These are phyloP conservation scores for Excoecaria cochinchinensis DNA, from an alignment of 345 rosid species.

Conservation along the genomic window DNA sequence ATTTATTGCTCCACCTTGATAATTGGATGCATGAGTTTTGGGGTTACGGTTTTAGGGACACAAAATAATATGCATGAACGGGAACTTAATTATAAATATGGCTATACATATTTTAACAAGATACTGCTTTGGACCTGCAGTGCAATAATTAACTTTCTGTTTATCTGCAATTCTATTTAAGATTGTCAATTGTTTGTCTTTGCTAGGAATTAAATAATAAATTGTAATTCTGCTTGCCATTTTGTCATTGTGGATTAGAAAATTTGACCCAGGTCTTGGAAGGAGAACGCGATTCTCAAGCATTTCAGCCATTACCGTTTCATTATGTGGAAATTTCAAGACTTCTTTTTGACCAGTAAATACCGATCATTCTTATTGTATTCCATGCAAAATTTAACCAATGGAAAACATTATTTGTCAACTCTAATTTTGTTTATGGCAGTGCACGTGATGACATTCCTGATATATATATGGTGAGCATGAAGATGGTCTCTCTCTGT, in stretches of 20 bases:
- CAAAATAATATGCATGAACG: background rate
- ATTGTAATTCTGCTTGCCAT: constrained; percentile 1
- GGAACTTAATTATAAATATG: background rate
- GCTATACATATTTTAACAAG: background rate
- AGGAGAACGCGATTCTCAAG: constrained; percentile 80
- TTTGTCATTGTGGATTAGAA: constrained; percentile 38
- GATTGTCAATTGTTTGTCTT: background rate
- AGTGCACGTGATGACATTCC: constrained; percentile 94
- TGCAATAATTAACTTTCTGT: background rate
- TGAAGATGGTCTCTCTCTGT: constrained; percentile 8
- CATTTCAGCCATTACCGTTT: constrained; percentile 81
- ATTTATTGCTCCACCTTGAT: background rate
- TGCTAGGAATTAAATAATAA: background rate
- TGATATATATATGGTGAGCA: constrained; percentile 77
- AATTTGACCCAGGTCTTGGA: constrained; percentile 71
- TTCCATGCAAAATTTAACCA: background rate
- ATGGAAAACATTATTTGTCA: constrained; percentile 9
- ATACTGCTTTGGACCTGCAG: no score
- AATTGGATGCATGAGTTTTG: background rate
- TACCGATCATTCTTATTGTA: constrained; percentile 4
- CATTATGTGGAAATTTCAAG: constrained; percentile 86
- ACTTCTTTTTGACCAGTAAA: constrained; percentile 87
- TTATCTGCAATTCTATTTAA: background rate
- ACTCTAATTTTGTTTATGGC: constrained; percentile 27
- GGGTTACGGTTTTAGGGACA: background rate